Conservation (phyloP, 768 basidiomycete species). For the Agrocybe praecox region DNA sequence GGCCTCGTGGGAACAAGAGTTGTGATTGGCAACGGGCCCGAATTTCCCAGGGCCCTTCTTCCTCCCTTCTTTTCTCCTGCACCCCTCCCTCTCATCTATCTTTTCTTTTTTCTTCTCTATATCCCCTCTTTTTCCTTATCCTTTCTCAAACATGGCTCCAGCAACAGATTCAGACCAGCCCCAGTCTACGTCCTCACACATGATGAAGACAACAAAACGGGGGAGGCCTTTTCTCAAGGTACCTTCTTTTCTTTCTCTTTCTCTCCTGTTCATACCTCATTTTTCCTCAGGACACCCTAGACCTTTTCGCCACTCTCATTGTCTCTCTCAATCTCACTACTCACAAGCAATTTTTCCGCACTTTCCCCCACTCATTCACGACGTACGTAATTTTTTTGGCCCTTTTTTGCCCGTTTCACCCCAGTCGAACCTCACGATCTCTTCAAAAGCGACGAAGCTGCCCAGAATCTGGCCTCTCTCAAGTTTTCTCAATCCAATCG, state of each 20-base stretch:
- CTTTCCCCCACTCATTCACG: conserved; percentile 92
- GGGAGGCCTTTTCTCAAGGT: conserved; percentile 95
- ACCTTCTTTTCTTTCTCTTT: conserved; percentile 10
- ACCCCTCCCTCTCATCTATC: conserved; percentile 24
- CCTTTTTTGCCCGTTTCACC: conserved; percentile 19
- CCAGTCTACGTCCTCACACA: conserved; percentile 77
- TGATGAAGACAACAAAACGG: conserved; percentile 99
- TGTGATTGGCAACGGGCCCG: conserved; percentile 45
- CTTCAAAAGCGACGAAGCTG: conserved; percentile 83
- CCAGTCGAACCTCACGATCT: conserved; percentile 14
- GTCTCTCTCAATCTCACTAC: conserved; percentile 88
- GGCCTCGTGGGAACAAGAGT: conserved; percentile 41
- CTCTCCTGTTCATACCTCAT: conserved; percentile 7
- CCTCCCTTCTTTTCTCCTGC: conserved; percentile 29
- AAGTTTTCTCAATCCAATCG: conserved; percentile 99
- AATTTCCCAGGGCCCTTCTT: conserved; percentile 34
- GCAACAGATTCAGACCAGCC: conserved; percentile 42
- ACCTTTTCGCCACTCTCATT: conserved; percentile 95
- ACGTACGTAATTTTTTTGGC: conserved; percentile 72
- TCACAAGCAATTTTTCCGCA: conserved; percentile 96
- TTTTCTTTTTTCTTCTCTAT: conserved; percentile 36
- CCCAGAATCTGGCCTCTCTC: conserved; percentile 88
- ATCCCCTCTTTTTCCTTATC: conserved; percentile 49
- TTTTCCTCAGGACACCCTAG: conserved; percentile 83
- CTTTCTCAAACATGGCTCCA: conserved; percentile 50